Conservation (phyloP, 164 flowering plant genomes). For the Umbellularia californica region DNA sequence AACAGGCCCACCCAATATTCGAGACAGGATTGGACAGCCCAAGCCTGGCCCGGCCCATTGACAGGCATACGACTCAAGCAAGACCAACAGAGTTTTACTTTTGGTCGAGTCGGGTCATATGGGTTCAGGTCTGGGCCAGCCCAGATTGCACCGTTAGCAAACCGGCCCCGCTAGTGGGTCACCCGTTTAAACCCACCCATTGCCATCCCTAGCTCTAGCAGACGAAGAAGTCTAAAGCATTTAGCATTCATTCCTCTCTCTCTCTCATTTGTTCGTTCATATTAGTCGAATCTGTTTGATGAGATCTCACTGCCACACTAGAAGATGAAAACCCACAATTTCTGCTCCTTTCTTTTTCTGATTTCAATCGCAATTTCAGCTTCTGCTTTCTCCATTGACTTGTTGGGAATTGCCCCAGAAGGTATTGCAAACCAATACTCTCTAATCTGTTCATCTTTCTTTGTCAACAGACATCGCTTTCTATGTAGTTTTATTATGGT, state of each 20-base stretch:
- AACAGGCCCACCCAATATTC: too few relatives aligned
- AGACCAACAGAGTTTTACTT: too few relatives aligned
- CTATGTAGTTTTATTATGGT: neutral
- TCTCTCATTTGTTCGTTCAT: neutral
- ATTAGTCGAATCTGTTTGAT: neutral
- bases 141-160: too few relatives aligned
- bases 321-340: slow-evolving; percentile 11
- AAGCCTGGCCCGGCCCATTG: too few relatives aligned
- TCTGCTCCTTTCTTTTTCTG: slow-evolving; percentile 9
- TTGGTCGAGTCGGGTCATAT: too few relatives aligned
- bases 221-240: too few relatives aligned
- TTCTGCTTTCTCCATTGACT: slow-evolving; percentile 27
- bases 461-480: neutral
- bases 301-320: neutral
- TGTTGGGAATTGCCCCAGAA: slow-evolving; percentile 58
- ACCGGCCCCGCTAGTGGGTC: too few relatives aligned
- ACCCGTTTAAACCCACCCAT: too few relatives aligned
- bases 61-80: too few relatives aligned
- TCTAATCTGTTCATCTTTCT: neutral
- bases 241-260: slow-evolving; percentile 1
- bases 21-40: too few relatives aligned
- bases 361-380: slow-evolving; percentile 26
- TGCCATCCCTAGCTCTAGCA: too few relatives aligned
- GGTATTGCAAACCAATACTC: slow-evolving; percentile 24
- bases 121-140: too few relatives aligned